Evolutionary conservation across 2,329 filamentous ascomycete genomes (phyloP), one percentile per base, ranked within the genome.

Genomic region (Penicillium janthinellum): DNA sequence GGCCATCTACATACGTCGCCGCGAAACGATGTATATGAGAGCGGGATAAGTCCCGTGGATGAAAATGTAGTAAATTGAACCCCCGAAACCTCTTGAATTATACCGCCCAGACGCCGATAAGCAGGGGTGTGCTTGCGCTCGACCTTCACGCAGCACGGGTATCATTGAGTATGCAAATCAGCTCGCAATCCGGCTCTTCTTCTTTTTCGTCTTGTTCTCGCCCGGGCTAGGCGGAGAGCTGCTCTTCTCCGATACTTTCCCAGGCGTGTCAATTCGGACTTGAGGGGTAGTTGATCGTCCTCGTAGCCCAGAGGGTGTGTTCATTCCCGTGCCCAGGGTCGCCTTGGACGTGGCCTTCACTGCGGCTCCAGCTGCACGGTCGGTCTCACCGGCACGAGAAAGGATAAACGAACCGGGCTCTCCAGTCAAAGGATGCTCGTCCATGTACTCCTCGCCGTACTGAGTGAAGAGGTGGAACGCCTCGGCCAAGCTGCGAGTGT

Each of bases 401-500:
- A 88, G 80, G 56, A 85, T 83, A 65, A 89, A 88, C 4, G 81
- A 82, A 34, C 86, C 86, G 0, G 87, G 86, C 69, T 88, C 86
- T 50, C 86, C 86, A 7, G 83, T 77, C 14, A 89, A 74, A 0
- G 86, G 85, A 60, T 83, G 86, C 66, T 88, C 86, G 70, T 89
- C 86, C 77, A 85, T 85, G 73, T 81, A 88, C 63, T 88, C 86
- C 64, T 86, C 81, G 14, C 81, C 83, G 67, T 84, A 87, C 7
- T 75, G 75, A 12, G 83, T 75, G 25, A 82, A 80, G 37, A 87
- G 77, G 38, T 71, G 74, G 54, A 86, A 79, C 8, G 83, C 82
- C 20, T 82, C 77, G 17, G 73, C 74, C 2, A 82, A 69, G n/a
- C 71, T 78, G 38, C 75, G 75, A 7, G 73, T 73, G 60, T 79